These are phyloP conservation scores for Alternaria panax DNA, from an alignment of 2,329 filamentous ascomycete species.

Conservation along the genomic window DNA sequence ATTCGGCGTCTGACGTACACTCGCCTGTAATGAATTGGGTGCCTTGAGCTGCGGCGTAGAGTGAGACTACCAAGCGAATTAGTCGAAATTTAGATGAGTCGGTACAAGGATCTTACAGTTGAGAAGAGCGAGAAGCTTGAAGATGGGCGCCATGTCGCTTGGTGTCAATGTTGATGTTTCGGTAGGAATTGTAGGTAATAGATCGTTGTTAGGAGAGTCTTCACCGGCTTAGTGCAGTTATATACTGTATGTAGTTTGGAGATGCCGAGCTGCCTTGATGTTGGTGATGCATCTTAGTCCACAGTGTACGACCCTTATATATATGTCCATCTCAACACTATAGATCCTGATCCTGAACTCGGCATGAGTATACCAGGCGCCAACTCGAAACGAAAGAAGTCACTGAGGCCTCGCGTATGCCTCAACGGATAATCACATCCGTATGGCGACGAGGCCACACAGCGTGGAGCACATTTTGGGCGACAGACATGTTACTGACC, in stretches of 20 bases:
- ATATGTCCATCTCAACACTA: conserved; percentile 10
- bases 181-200: no score
- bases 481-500: conserved; percentile 7
- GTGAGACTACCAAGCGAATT: conserved; percentile 28
- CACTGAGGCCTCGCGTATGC: conserved; percentile 19
- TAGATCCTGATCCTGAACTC: background rate
- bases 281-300: conserved; percentile 7
- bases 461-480: conserved; percentile 3
- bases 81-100: background rate
- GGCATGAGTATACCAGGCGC: conserved; percentile 16
- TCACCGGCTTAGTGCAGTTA: conserved; percentile 31
- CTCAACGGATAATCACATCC: conserved; percentile 20
- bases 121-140: conserved; percentile 35
- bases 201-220: no score
- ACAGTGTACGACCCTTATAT: conserved; percentile 21
- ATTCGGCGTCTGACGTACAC: conserved; percentile 39
- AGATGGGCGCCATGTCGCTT: conserved; percentile 36
- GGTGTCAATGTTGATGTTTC: background rate
- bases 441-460: conserved; percentile 19
- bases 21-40: conserved; percentile 42
- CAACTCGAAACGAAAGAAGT: conserved; percentile 31
- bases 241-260: conserved; percentile 1
- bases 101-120: conserved; percentile 23
- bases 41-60: conserved; percentile 36
- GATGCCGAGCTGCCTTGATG: background rate